These are phyloP conservation scores for Catharanthus roseus DNA, from an alignment of 257 asterid species.

Conservation along the genomic window DNA sequence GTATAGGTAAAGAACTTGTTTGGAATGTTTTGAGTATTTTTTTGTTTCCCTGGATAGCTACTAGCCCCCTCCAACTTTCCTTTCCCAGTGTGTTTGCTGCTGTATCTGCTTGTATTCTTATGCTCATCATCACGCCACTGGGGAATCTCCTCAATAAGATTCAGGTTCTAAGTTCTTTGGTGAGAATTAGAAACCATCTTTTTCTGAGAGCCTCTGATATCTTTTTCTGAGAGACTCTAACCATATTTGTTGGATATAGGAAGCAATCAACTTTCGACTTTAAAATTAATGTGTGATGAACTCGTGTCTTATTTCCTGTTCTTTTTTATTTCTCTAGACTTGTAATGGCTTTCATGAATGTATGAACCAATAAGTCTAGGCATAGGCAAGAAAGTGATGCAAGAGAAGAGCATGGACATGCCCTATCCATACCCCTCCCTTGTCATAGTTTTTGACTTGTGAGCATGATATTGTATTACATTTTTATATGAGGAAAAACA, in stretches of 20 bases:
- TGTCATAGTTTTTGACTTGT: conserved; percentile 6
- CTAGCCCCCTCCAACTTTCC: not conserved
- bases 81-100: not conserved
- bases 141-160: not conserved
- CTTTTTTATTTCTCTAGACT: not conserved
- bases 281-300: not conserved
- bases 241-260: too few relatives aligned
- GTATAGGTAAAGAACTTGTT: not conserved
- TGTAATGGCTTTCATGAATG: not conserved
- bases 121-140: not conserved
- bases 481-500: not conserved
- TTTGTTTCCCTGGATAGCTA: not conserved
- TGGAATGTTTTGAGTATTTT: not conserved
- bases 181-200: too few relatives aligned
- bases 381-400: not conserved
- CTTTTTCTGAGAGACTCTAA: too few relatives aligned
- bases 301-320: not conserved
- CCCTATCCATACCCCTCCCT: not conserved
- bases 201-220: too few relatives aligned
- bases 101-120: not conserved
- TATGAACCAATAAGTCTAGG: not conserved
- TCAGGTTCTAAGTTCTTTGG: too few relatives aligned
- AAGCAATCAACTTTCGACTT: too few relatives aligned
- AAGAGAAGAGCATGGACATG: not conserved
- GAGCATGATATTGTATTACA: not conserved